Evolutionary conservation across 1,284 basidiomycete genomes (phyloP).

Genomic region (Fomitopsis schrenkii): DNA sequence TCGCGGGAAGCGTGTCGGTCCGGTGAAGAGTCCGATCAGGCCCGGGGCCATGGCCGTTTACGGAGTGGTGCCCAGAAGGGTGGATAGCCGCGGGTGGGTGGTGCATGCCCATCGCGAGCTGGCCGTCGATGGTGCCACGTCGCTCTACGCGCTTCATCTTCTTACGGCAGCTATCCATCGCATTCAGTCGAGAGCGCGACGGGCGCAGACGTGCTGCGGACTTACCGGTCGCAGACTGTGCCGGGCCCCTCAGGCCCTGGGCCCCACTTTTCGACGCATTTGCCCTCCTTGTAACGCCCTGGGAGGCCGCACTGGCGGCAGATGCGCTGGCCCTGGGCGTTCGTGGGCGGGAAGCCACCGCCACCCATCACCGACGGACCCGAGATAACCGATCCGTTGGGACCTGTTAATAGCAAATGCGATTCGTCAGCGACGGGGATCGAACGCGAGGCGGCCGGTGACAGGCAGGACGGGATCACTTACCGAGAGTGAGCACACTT

Average conservation of each 20-base stretch:
- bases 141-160: slow-evolving; percentile 84
- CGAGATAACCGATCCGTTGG: slow-evolving; percentile 23
- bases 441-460: background rate
- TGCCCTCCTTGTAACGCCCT: slow-evolving; percentile 76
- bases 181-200: slow-evolving; percentile 1
- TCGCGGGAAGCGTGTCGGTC: slow-evolving; percentile 26
- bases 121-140: slow-evolving; percentile 58
- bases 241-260: slow-evolving; percentile 80
- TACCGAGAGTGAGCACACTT: slow-evolving; percentile 24
- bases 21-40: slow-evolving; percentile 24
- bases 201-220: slow-evolving; percentile 8
- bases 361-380: slow-evolving; percentile 25
- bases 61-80: slow-evolving; percentile 22
- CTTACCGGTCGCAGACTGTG: slow-evolving; percentile 75
- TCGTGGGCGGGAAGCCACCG: slow-evolving; percentile 49
- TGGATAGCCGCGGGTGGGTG: slow-evolving; percentile 22
- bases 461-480: background rate
- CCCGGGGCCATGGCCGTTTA: slow-evolving; percentile 19
- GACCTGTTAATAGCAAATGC: slow-evolving; percentile 11
- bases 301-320: slow-evolving; percentile 69
- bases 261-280: slow-evolving; percentile 85
- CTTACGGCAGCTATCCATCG: slow-evolving; percentile 59
- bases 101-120: slow-evolving; percentile 23
- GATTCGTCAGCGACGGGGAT: background rate
- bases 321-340: slow-evolving; percentile 64